Base-by-base conservation (phyloP, 306 rosid species). In the Heteromeles arbutifolia region DNA sequence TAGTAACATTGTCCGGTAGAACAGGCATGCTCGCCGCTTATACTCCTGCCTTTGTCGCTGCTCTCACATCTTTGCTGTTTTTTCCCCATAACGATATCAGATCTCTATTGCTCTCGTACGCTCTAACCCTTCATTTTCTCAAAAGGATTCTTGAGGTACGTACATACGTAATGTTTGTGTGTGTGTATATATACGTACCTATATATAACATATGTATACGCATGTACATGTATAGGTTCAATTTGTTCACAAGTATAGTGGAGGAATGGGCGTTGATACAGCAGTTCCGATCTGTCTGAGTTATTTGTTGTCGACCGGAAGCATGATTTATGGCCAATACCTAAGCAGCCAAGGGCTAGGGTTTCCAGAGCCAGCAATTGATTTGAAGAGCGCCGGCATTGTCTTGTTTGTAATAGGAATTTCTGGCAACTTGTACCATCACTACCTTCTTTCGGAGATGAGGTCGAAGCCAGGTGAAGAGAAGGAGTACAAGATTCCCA, bases 381-480 rank as follows among this genome's bases (percentile, higher is more conserved):
- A 89, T 79, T 73, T 92, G 11, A 74, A 77, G 75, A 75, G 71
- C 73, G 70, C 82, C 1, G 98, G 98, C 12, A 69, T 86, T 32
- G 74, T 28, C 21, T 0, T 90, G 81, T 95, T 87, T 85, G 31
- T 87, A 1, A 31, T 85, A 4, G 98, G 97, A 29, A 80, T 90
- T 21, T 56, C 9, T 70, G 97, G 97, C n/a, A 92, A 95, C 84
- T 85, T 92, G 26, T 90, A 92, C 78, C 98, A 95, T 81, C 98
- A 95, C 77, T 84, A 15, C 72, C 81, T 90, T 45, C 90, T 95
- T 8, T 85, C 97, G 28, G 75, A 79, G 31, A 75, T 91, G 64
- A 88, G 97, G 76, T 78, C 68, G 70, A 28, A 84, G 45, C 54
- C 54, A 5, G 28, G 11, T 57, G 93, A 92, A 44, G 92, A 83